Evolutionary conservation across 108 stramenopile species (phyloP).

Genomic region (Cylindrotheca closterium): DNA sequence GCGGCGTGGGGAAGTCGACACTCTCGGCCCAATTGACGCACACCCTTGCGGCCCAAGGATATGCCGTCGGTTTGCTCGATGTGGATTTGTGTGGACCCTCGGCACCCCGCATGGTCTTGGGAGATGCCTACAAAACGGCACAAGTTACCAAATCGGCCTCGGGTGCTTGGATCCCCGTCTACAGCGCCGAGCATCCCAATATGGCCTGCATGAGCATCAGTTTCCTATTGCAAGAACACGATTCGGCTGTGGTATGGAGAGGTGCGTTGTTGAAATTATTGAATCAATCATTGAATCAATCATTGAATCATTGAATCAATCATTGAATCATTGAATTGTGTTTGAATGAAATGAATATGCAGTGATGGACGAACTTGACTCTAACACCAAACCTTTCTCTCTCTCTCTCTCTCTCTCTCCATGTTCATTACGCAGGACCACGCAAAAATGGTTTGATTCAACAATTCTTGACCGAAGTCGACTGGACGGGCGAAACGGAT

Average conservation of each 20-base stretch:
- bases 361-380: neutral
- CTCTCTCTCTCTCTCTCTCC: neutral
- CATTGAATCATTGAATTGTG: neutral
- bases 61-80: constrained; percentile 95
- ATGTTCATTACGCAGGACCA: constrained; percentile 49
- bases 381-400: neutral
- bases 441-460: constrained; percentile 99
- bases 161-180: constrained; percentile 97
- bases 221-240: constrained; percentile 89
- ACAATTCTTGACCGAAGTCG: constrained; percentile 96
- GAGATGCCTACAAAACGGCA: constrained; percentile 52
- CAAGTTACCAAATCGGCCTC: constrained; percentile 86
- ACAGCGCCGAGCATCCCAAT: constrained; percentile 70
- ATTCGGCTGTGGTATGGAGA: constrained; percentile 95
- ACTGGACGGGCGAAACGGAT: constrained; percentile 76
- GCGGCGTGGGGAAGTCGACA: constrained; percentile 98
- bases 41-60: constrained; percentile 83
- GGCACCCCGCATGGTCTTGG: constrained; percentile 91
- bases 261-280: constrained; percentile 36
- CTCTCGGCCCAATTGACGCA: constrained; percentile 94
- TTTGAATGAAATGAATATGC: neutral
- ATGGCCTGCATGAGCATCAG: constrained; percentile 97
- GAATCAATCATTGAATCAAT: too few species aligned
- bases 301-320: too few species aligned
- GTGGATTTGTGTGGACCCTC: constrained; percentile 99